A percentile compares a stretch with the other conserved stretches of the same genome.
These are phyloP conservation scores for Lactarius psammicola DNA, from an alignment of 768 basidiomycete species.

Conservation along the genomic window DNA sequence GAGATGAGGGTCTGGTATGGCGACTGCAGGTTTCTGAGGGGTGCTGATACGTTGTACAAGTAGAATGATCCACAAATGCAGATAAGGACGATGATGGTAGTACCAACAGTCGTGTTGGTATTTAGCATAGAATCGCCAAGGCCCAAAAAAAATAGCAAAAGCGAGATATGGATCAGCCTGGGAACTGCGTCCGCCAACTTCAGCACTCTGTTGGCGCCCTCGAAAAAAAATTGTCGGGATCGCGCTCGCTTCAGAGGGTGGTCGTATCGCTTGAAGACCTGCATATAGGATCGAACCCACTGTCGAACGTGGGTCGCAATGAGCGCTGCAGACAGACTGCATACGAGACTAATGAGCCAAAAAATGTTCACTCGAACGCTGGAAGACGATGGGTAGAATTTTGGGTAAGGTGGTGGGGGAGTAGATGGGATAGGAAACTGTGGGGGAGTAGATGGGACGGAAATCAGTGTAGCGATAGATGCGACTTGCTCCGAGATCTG, in stretches of 20 bases:
- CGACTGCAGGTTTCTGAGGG: not conserved
- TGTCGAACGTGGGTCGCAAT: constrained; percentile 4
- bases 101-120: not conserved
- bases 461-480: not conserved
- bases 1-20: not conserved
- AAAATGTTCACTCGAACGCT: not conserved
- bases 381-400: not conserved
- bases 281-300: constrained; percentile 8
- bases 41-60: not conserved
- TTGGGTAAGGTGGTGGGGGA: not conserved
- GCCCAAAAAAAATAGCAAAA: constrained; percentile 11
- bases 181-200: not conserved
- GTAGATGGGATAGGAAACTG: too few species aligned
- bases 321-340: constrained; percentile 9
- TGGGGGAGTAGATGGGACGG: not conserved
- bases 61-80: not conserved
- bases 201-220: not conserved
- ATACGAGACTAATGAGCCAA: constrained; percentile 3
- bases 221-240: not conserved
- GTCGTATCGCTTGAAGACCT: not conserved
- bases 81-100: not conserved
- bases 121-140: not conserved
- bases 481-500: constrained; percentile 13
- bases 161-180: not conserved
- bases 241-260: constrained; percentile 2